These are phyloP conservation scores for Filosporella fistucella DNA, from an alignment of 495 filamentous ascomycete species.

Conservation along the genomic window DNA sequence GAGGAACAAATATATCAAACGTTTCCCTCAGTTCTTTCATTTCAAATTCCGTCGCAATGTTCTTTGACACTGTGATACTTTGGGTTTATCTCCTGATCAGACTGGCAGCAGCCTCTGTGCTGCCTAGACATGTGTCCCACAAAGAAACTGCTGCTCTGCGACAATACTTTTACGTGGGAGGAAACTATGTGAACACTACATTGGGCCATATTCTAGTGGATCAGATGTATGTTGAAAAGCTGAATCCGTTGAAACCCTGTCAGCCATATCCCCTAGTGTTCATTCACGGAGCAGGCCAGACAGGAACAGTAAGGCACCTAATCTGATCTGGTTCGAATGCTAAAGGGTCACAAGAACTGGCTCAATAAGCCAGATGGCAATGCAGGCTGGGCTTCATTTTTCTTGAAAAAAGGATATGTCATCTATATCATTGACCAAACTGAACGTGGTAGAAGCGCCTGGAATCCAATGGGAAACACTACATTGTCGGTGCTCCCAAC, in stretches of 20 bases:
- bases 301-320: constrained; percentile 38
- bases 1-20: too few relatives aligned
- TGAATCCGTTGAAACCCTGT: constrained; percentile 32
- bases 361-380: constrained; percentile 45
- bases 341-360: constrained; percentile 32
- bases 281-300: constrained; percentile 47
- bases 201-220: constrained; percentile 36
- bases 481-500: constrained; percentile 13
- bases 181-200: constrained; percentile 32
- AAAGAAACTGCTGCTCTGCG: background rate
- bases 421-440: constrained; percentile 43
- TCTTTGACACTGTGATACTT: too few relatives aligned
- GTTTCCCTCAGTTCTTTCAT: too few relatives aligned
- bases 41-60: too few relatives aligned
- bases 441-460: constrained; percentile 29
- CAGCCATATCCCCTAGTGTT: constrained; percentile 44
- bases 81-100: too few relatives aligned
- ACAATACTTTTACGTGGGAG: constrained; percentile 45
- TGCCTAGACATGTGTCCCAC: too few relatives aligned
- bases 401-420: constrained; percentile 39
- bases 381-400: constrained; percentile 47
- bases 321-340: background rate
- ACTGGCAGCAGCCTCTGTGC: too few relatives aligned
- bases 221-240: constrained; percentile 54
- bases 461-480: constrained; percentile 13